These are phyloP conservation scores for Penicillium cinerascens DNA, from an alignment of 495 filamentous ascomycete genomes.

Conservation along the genomic window DNA sequence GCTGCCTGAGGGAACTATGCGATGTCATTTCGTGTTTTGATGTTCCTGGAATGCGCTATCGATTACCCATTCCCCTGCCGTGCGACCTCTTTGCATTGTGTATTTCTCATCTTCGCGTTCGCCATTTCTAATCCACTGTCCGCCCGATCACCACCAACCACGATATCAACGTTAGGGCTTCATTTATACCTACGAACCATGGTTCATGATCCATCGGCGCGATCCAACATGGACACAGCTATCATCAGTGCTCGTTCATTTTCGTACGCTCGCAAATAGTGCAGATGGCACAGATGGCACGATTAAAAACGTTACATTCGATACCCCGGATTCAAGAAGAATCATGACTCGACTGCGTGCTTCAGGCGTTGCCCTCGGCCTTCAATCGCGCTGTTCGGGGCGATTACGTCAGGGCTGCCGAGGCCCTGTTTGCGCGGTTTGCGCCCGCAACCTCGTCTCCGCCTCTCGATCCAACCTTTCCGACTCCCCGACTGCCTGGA, in stretches of 20 bases:
- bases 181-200: not conserved
- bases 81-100: too few species aligned
- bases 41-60: not conserved
- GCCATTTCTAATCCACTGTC: not conserved
- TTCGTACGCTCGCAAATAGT: not conserved
- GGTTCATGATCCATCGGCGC: not conserved
- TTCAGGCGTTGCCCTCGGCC: not conserved
- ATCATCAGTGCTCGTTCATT: not conserved
- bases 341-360: not conserved
- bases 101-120: not conserved
- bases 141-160: not conserved
- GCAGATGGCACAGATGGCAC: not conserved
- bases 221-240: not conserved
- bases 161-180: not conserved
- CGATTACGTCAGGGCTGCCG: conserved; percentile 14
- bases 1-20: conserved; percentile 16
- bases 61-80: not conserved
- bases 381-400: not conserved
- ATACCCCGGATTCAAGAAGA: not conserved
- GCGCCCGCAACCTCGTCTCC: not conserved
- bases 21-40: not conserved
- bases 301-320: not conserved
- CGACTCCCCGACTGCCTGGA: conserved; percentile 4
- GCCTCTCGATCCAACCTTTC: not conserved
- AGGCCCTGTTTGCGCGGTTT: conserved; percentile 12